Percentiles rank a stretch among this genome's conserved stretches.
Conservation (phyloP, 2,329 filamentous ascomycete genomes). For the Lecanicillium sp. region DNA sequence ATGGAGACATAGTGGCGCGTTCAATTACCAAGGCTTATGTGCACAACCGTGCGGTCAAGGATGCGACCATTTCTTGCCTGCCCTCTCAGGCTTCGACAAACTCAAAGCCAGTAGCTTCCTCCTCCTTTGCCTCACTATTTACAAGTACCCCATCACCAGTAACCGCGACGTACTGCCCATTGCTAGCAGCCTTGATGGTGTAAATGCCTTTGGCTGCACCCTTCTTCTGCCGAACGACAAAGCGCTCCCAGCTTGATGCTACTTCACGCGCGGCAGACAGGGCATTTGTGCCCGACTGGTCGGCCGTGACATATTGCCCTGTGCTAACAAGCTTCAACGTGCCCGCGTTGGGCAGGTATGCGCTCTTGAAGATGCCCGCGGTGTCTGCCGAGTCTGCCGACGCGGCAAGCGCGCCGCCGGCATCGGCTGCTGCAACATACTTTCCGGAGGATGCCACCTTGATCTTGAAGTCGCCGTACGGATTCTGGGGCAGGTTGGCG, state of each 20-base stretch:
- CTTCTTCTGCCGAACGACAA: conserved; percentile 14
- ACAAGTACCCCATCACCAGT: conserved; percentile 12
- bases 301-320: conserved; percentile 13
- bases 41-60: too few relatives aligned
- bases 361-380: conserved; percentile 12
- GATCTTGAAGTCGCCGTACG: conserved; percentile 15
- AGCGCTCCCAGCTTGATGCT: conserved; percentile 14
- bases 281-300: conserved; percentile 11
- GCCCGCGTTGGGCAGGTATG: conserved; percentile 15
- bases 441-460: conserved; percentile 11
- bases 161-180: conserved; percentile 14
- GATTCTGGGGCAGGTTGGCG: conserved; percentile 15
- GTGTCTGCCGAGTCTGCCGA: conserved; percentile 8
- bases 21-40: too few relatives aligned
- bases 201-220: conserved; percentile 13
- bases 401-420: conserved; percentile 12
- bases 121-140: conserved; percentile 13
- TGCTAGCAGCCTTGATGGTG: conserved; percentile 17
- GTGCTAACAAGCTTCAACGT: conserved; percentile 4
- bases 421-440: conserved; percentile 11
- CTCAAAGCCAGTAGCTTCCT: conserved; percentile 10
- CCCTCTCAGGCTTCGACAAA: conserved; percentile 4
- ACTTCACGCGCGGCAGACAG: conserved; percentile 12
- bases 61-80: too few relatives aligned
- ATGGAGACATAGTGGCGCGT: too few relatives aligned